Evolutionary conservation across 768 basidiomycete species (phyloP).

Genomic region (Xanthoconium stramineum): DNA sequence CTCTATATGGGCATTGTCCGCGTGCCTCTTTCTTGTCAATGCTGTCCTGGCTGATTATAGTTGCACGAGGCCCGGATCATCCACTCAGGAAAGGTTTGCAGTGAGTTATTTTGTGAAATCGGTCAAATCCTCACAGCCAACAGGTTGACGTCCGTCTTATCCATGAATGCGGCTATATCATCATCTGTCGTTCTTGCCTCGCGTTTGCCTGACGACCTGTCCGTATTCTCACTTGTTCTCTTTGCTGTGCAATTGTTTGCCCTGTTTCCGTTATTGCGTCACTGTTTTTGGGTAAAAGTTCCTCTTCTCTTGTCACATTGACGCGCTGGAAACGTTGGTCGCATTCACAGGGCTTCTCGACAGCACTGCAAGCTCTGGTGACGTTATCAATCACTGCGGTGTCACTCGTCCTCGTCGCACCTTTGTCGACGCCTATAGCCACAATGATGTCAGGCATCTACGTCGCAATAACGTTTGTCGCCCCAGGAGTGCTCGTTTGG

Average conservation of each 20-base stretch:
- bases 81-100: conserved; percentile 57
- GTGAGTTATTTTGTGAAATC: conserved; percentile 19
- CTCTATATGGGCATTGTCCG: conserved; percentile 95
- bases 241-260: conserved; percentile 83
- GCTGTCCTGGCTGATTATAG: conserved; percentile 82
- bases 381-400: conserved; percentile 51
- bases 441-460: conserved; percentile 50
- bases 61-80: conserved; percentile 40
- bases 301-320: conserved; percentile 10
- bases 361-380: conserved; percentile 43
- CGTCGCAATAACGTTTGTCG: conserved; percentile 62
- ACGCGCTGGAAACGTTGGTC: conserved; percentile 9
- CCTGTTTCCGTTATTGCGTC: conserved; percentile 77
- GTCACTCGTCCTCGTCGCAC: conserved; percentile 50
- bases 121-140: conserved; percentile 24
- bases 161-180: conserved; percentile 89
- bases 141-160: conserved; percentile 79
- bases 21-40: conserved; percentile 78
- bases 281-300: conserved; percentile 59
- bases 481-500: conserved; percentile 75
- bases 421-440: conserved; percentile 54
- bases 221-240: conserved; percentile 86
- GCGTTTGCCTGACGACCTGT: conserved; percentile 74
- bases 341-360: conserved; percentile 44
- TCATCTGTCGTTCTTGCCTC: conserved; percentile 93